Conservation (phyloP, 1,139 yeast genomes). For the Pichia sp. region DNA sequence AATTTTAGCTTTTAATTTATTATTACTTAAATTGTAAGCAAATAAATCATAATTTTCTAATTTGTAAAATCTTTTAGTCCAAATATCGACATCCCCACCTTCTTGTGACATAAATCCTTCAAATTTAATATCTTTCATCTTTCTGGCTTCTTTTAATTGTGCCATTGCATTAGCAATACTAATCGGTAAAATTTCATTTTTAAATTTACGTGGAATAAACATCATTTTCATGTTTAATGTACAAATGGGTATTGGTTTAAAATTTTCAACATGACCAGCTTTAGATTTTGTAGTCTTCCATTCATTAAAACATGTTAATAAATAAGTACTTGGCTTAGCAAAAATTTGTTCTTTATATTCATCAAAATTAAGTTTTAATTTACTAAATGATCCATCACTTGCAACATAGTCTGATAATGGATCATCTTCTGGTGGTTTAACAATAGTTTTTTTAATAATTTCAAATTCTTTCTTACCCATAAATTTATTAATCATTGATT, state of each 20-base stretch:
- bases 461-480: conserved; percentile 46
- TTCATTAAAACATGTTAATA: conserved; percentile 67
- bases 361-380: conserved; percentile 60
- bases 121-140: conserved; percentile 34
- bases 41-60: conserved; percentile 53
- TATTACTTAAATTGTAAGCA: conserved; percentile 60
- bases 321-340: conserved; percentile 47
- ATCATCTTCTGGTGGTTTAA: conserved; percentile 45
- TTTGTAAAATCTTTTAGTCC: conserved; percentile 60
- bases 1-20: conserved; percentile 60
- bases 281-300: conserved; percentile 51
- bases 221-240: conserved; percentile 67
- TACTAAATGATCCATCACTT: conserved; percentile 82
- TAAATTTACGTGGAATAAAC: conserved; percentile 56
- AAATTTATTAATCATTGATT: conserved; percentile 39
- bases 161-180: conserved; percentile 56
- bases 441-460: conserved; percentile 41
- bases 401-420: conserved; percentile 58
- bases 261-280: conserved; percentile 31
- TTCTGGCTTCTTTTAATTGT: conserved; percentile 41
- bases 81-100: conserved; percentile 66
- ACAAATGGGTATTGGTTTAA: conserved; percentile 59
- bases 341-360: conserved; percentile 51
- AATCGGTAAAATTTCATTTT: conserved; percentile 56
- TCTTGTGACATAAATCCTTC: conserved; percentile 72